These are phyloP conservation scores for Albizia julibrissin DNA, from an alignment of 306 rosid genomes.

Conservation along the genomic window DNA sequence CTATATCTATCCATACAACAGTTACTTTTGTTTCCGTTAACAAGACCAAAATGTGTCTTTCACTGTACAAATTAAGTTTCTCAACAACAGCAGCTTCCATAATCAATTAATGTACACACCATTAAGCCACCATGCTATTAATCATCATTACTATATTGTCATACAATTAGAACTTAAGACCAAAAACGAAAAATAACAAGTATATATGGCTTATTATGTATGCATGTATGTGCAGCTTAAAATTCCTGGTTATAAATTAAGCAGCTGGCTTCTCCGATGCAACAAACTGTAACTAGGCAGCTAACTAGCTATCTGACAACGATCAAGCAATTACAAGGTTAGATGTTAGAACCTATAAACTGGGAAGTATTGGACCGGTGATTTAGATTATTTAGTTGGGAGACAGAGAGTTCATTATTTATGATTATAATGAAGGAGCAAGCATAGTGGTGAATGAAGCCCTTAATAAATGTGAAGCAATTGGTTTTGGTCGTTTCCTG, in stretches of 20 bases:
- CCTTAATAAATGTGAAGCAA: background rate
- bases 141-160: background rate
- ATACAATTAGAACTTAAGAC: background rate
- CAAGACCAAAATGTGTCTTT: background rate
- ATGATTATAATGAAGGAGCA: background rate
- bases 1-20: background rate
- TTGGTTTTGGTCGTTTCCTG: constrained; percentile 22
- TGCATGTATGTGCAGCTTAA: background rate
- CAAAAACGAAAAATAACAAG: background rate
- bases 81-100: background rate
- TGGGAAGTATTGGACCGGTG: background rate
- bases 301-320: background rate
- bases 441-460: background rate
- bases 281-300: background rate
- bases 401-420: background rate
- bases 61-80: background rate
- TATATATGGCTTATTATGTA: background rate
- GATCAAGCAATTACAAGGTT: background rate
- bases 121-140: background rate
- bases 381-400: background rate
- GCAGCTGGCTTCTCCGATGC: background rate
- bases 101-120: background rate
- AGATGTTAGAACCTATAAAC: background rate
- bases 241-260: background rate
- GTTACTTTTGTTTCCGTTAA: background rate